Base-by-base conservation (phyloP, 345 rosid species). In the Citrus mangshanensis region DNA sequence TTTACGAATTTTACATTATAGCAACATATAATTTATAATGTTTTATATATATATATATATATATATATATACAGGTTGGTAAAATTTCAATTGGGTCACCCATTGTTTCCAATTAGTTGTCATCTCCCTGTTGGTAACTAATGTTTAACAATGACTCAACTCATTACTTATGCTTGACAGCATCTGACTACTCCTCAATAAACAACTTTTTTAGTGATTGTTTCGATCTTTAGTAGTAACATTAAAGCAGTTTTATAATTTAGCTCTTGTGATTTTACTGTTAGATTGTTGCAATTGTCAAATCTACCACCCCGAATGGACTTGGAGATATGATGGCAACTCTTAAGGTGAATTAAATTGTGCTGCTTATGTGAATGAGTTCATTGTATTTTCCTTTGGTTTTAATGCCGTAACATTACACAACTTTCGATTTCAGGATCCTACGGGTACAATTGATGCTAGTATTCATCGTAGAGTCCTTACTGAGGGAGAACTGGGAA, bases 321-420 rank as follows among this genome's bases (percentile, higher is more conserved):
- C 90, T 91, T 65, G 98, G 98, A 9, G 97, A 88, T 86, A 68
- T 90, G 77, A 89, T 90, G 92, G 95, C 88, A 76, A 93, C 93
- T 69, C 88, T 95, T 22, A 95, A 95, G 97, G 98, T 93, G 86
- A 62, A 66, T 13, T 74, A n/a, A 16, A 7, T 51, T 27, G 68
- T 9, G 27, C 40, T 32, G 51, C 64, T 60, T 25, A 4, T 22
- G 9, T 24, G 1, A 38, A 32, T 59, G 37, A 9, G 35, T 19
- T 65, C 30, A 59, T 74, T 71, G 55, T 5, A 9, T 66, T 63
- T 65, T 7, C 16, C 24, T 77, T 77, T 64, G 25, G 78, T n/a
- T 38, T 63, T 38, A 22, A 56, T 30, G 59, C 19, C 40, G 0
- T 46, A 10, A 46, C 10, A n/a, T 46, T 64, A 75, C 70, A 74